Base-by-base conservation (phyloP, 306 rosid species). In the Gleditsia sinensis region DNA sequence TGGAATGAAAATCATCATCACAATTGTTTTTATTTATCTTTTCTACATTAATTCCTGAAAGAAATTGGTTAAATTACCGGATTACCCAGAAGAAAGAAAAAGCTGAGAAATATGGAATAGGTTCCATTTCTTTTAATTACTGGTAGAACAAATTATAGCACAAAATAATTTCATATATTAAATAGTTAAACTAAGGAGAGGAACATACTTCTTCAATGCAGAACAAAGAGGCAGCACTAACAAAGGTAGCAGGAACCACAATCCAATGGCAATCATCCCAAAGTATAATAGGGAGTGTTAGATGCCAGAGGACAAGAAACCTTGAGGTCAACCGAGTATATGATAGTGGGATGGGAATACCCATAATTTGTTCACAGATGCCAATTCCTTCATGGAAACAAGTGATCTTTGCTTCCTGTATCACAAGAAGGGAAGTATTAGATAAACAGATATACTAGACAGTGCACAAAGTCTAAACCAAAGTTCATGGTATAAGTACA, bases 191-290 rank as follows among this genome's bases (percentile, higher is more conserved):
- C 39, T 36, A 49, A 37, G 57, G 61, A 21, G 68, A 61, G 55
- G 71, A 32, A 56, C 78, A 67, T 87, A 93, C 98, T 81, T 93
- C 97, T 80, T 93, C 98, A 49, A 93, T 93, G 88, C 98, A 90
- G 90, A 93, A 93, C 88, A 93, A 82, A 37, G 98, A 83, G 24
- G 98, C 92, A n/a, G 98, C 98, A 6, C 97, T 93, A 12, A 93
- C 16, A 46, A 93, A 93, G 65, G 98, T 93, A 42, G 98, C 97
- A 39, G 98, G 98, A 84, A 93, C 87, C 33, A 93, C 98, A 60
- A 93, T 84, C 98, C 98, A 93, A 7, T 86, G 97, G 71, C 98
- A 93, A 37, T 90, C 98, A 75, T 93, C 97, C 98, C 98, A 93
- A 23, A 93, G 95, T 72, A 90, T 93, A 86, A 93, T 66, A 43